Percentiles rank a stretch among this genome's conserved stretches.
Conservation (phyloP, 768 basidiomycete species). For the Phylloporus arenicola region DNA sequence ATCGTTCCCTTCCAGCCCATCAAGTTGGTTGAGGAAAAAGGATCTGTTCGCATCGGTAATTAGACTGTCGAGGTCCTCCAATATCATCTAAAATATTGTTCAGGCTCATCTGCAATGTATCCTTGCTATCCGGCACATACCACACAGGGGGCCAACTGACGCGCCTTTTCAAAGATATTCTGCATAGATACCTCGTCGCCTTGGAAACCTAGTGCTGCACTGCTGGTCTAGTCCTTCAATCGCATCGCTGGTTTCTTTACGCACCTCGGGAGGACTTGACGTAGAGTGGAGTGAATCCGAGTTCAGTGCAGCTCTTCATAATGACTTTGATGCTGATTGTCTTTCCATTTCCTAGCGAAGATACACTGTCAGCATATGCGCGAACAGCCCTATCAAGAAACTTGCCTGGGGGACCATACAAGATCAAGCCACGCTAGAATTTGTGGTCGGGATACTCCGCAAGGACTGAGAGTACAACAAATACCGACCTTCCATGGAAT, state of each 20-base stretch:
- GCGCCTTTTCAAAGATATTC: conserved; percentile 66
- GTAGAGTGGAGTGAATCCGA: conserved; percentile 65
- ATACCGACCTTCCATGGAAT: conserved; percentile 75
- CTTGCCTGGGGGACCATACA: conserved; percentile 75
- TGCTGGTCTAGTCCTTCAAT: conserved; percentile 4
- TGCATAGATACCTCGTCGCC: conserved; percentile 69
- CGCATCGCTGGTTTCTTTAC: conserved; percentile 12
- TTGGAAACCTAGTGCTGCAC: conserved; percentile 55
- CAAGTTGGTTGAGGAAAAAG: conserved; percentile 85
- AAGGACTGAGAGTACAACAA: not conserved
- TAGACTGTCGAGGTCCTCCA: conserved; percentile 73
- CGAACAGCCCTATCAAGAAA: not conserved
- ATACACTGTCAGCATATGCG: not conserved
- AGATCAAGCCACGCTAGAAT: conserved; percentile 68
- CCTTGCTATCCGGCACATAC: conserved; percentile 42
- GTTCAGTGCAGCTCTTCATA: conserved; percentile 65
- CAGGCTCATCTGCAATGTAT: not conserved
- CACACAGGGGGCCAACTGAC: conserved; percentile 62
- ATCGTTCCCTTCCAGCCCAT: conserved; percentile 75
- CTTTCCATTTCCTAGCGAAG: conserved; percentile 67
- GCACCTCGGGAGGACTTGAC: conserved; percentile 75
- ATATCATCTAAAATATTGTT: conserved; percentile 25
- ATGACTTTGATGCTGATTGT: conserved; percentile 79
- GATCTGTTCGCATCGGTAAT: conserved; percentile 75
- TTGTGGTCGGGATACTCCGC: not conserved